phyloP scores from a whole-genome alignment of 176 grass and related monocot species.

The Musa acuminata region DNA sequence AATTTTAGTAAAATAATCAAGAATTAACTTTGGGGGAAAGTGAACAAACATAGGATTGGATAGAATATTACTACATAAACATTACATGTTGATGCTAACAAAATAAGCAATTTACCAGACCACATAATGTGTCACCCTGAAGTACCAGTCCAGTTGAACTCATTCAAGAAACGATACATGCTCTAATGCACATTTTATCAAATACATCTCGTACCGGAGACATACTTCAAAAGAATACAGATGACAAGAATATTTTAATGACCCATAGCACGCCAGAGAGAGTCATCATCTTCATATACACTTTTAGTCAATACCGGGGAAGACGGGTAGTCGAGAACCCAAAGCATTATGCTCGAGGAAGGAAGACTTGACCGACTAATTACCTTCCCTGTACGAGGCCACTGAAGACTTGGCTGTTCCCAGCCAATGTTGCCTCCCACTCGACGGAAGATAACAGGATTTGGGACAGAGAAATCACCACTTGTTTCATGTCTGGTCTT shows the following conservation, averaged over 20 bases:
- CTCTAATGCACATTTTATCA: not conserved
- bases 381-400: slow-evolving; percentile 91
- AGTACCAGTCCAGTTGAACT: no score
- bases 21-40: no score
- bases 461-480: slow-evolving; percentile 84
- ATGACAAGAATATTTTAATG: not conserved
- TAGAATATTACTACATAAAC: no score
- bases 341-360: not conserved
- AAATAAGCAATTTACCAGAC: no score
- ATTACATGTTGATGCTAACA: no score
- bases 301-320: not conserved
- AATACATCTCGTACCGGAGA: not conserved
- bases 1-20: no score
- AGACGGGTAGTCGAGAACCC: not conserved
- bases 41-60: no score
- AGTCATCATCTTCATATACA: not conserved
- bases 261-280: not conserved
- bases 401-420: slow-evolving; percentile 95
- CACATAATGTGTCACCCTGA: no score
- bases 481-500: slow-evolving; percentile 93
- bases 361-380: slow-evolving; percentile 11
- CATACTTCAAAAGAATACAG: not conserved
- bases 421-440: slow-evolving; percentile 78
- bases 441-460: slow-evolving; percentile 91
- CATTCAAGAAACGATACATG: not conserved